Evolutionary conservation across 2,329 filamentous ascomycete species (phyloP).

Genomic region (Fusarium anthophilum): DNA sequence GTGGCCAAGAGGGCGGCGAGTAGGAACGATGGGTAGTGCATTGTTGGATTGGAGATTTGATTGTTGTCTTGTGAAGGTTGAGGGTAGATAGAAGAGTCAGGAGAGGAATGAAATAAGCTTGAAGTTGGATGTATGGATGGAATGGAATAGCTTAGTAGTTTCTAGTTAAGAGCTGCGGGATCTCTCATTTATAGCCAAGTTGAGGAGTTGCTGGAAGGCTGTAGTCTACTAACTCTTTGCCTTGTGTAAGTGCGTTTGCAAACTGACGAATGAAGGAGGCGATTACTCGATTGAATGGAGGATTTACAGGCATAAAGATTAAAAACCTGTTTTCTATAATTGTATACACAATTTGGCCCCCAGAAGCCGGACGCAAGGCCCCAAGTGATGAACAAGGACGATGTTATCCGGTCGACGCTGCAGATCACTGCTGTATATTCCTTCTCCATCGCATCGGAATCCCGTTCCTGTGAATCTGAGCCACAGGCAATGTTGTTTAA

Average conservation of each 20-base stretch:
- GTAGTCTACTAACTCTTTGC: not conserved
- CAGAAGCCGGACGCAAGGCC: not conserved
- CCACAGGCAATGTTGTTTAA: not conserved
- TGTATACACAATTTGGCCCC: not conserved
- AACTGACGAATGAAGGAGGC: not conserved
- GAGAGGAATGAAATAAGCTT: not conserved
- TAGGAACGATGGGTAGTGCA: not conserved
- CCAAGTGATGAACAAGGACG: not conserved
- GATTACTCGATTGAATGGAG: not conserved
- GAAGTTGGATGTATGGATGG: rapidly evolving
- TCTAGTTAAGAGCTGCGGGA: not conserved
- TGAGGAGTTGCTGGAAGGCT: rapidly evolving
- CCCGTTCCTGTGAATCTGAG: rapidly evolving
- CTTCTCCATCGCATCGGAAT: rapidly evolving
- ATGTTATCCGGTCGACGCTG: not conserved
- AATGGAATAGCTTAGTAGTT: not conserved
- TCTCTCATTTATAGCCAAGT: not conserved
- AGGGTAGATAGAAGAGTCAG: not conserved
- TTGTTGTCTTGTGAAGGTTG: not conserved
- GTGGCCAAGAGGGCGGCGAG: not conserved
- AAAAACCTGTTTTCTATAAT: not conserved
- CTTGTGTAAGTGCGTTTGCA: rapidly evolving
- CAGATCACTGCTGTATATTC: not conserved
- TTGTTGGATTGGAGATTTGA: not conserved
- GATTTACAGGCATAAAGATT: rapidly evolving